Evolutionary conservation across 2,329 filamentous ascomycete genomes (phyloP).

Genomic region (Colletotrichum scovillei): DNA sequence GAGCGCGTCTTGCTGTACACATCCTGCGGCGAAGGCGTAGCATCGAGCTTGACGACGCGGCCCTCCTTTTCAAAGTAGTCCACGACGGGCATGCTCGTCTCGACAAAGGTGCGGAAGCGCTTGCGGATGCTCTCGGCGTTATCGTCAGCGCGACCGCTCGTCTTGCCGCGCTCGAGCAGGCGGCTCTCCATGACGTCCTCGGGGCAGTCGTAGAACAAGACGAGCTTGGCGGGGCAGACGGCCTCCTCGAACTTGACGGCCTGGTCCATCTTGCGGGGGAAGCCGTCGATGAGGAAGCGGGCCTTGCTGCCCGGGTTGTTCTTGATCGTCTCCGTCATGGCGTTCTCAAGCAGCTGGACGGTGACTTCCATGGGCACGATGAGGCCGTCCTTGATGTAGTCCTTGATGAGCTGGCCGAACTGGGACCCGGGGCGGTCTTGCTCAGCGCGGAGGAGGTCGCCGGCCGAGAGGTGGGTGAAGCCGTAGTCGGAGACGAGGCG

Average conservation of each 20-base stretch:
- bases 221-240: constrained; percentile 85
- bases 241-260: constrained; percentile 91
- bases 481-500: constrained; percentile 88
- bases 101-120: constrained; percentile 92
- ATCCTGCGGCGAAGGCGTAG: constrained; percentile 73
- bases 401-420: constrained; percentile 92
- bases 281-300: constrained; percentile 84
- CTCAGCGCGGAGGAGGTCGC: constrained; percentile 93
- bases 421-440: constrained; percentile 87
- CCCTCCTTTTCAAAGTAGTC: constrained; percentile 82
- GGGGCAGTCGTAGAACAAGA: constrained; percentile 94
- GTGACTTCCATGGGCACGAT: constrained; percentile 99
- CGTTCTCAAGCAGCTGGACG: constrained; percentile 91
- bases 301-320: constrained; percentile 55
- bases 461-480: constrained; percentile 93
- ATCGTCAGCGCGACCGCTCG: constrained; percentile 90
- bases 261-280: constrained; percentile 98
- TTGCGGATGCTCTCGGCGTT: constrained; percentile 97
- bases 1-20: constrained; percentile 67
- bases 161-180: constrained; percentile 90
- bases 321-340: constrained; percentile 80
- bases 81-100: constrained; percentile 98
- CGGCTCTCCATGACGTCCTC: constrained; percentile 89
- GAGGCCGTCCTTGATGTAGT: constrained; percentile 91
- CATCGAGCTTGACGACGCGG: constrained; percentile 83